Evolutionary conservation across 2,329 filamentous ascomycete genomes (phyloP).

Genomic region (Nothopassalora personata): DNA sequence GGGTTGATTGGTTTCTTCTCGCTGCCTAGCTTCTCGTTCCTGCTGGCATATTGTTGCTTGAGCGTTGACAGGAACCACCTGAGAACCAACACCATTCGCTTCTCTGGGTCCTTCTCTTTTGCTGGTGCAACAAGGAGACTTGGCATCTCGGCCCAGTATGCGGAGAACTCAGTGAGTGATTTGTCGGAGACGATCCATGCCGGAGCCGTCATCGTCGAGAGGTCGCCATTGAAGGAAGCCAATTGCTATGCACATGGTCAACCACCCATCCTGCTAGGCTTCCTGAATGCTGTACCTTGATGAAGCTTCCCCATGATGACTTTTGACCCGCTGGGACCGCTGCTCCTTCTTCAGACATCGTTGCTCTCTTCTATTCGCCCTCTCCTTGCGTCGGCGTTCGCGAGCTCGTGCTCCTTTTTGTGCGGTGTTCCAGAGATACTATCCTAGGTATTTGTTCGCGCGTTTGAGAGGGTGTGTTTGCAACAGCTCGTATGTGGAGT

Average conservation of each 20-base stretch:
- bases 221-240: slow-evolving; percentile 52
- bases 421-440: neutral
- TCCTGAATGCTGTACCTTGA: slow-evolving; percentile 37
- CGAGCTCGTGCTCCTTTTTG: neutral
- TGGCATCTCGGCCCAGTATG: slow-evolving; percentile 54
- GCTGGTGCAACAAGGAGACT: slow-evolving; percentile 74
- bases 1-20: slow-evolving; percentile 98
- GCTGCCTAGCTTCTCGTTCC: slow-evolving; percentile 76
- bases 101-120: slow-evolving; percentile 70
- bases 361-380: neutral
- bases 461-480: neutral
- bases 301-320: slow-evolving; percentile 46
- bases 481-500: neutral
- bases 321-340: slow-evolving; percentile 44
- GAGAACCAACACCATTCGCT: slow-evolving; percentile 78
- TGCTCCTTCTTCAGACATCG: slow-evolving; percentile 37
- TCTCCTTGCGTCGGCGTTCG: neutral
- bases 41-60: slow-evolving; percentile 73
- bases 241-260: slow-evolving; percentile 39
- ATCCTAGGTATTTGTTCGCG: neutral
- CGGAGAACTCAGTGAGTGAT: slow-evolving; percentile 54
- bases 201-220: slow-evolving; percentile 52
- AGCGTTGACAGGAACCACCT: slow-evolving; percentile 95
- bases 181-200: slow-evolving; percentile 52
- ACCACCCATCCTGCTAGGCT: neutral